A percentile compares a stretch with the other conserved stretches of the same genome.
These are phyloP conservation scores for Auricularia auricula-judae DNA, from an alignment of 768 basidiomycete species.

Conservation along the genomic window DNA sequence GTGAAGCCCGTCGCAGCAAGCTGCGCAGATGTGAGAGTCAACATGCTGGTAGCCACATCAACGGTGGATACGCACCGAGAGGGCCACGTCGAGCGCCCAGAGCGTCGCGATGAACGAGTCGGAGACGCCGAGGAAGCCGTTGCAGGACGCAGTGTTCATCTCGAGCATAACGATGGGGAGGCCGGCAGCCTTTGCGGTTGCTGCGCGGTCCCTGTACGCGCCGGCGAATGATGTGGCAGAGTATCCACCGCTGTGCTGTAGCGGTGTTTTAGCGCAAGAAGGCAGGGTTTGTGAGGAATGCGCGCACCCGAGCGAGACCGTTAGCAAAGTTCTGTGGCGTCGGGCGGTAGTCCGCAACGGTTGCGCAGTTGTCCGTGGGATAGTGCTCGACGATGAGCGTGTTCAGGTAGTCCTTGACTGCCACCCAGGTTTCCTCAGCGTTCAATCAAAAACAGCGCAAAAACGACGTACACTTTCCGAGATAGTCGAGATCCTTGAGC, in stretches of 20 bases:
- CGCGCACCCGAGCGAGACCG: not conserved
- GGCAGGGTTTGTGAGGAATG: too few relatives aligned
- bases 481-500: slow-evolving; percentile 27
- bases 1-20: slow-evolving; percentile 27
- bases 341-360: slow-evolving; percentile 2
- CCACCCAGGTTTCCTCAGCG: slow-evolving; percentile 23
- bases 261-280: not conserved
- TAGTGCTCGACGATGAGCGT: slow-evolving; percentile 29
- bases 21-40: not conserved
- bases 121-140: slow-evolving; percentile 39
- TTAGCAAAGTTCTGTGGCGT: not conserved
- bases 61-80: slow-evolving; percentile 43
- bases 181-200: slow-evolving; percentile 25
- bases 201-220: slow-evolving; percentile 39
- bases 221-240: slow-evolving; percentile 36
- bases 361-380: slow-evolving; percentile 47
- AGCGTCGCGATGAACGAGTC: slow-evolving; percentile 50
- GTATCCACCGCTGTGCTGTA: slow-evolving; percentile 47
- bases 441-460: slow-evolving; percentile 2
- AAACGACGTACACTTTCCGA: slow-evolving; percentile 37
- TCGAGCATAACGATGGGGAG: slow-evolving; percentile 57
- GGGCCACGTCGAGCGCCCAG: slow-evolving; percentile 51
- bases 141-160: slow-evolving; percentile 48
- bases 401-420: slow-evolving; percentile 4
- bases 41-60: not conserved